Conservation (phyloP, 257 asterid genomes). For the Capsicum pubescens region DNA sequence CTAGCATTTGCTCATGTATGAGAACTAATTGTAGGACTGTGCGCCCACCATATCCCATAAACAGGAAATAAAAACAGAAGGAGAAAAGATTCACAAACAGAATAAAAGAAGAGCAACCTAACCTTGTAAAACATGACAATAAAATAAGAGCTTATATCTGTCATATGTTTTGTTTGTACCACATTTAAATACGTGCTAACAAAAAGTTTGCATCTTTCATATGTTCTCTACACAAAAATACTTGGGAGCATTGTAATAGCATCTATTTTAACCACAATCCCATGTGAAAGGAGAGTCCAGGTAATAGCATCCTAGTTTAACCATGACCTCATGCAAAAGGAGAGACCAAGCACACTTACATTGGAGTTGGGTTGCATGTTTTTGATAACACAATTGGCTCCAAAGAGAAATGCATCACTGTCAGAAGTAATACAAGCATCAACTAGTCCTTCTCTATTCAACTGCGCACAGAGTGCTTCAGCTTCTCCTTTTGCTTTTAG, state of each 20-base stretch:
- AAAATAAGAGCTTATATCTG: background rate
- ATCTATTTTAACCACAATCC: background rate
- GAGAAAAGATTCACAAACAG: background rate
- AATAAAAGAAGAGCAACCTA: background rate
- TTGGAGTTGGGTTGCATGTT: conserved; percentile 70
- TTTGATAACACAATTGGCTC: conserved; percentile 84
- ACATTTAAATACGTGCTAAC: background rate
- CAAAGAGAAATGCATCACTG: conserved; percentile 88
- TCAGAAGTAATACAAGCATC: conserved; percentile 98
- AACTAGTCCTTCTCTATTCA: conserved; percentile 78
- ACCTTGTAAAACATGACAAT: background rate
- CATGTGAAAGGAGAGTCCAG: conserved; percentile 23
- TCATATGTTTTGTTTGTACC: background rate
- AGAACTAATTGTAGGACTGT: background rate
- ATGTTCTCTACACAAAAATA: background rate
- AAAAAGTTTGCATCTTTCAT: background rate
- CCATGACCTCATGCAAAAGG: conserved; percentile 16
- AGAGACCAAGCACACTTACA: conserved; percentile 48
- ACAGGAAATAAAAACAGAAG: background rate
- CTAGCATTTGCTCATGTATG: conserved; percentile 2
- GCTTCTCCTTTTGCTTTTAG: conserved; percentile 90
- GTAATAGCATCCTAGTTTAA: conserved; percentile 14
- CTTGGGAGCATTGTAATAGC: background rate
- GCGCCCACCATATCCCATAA: background rate
- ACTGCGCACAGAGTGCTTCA: conserved; percentile 93